Conservation (phyloP, 2,329 filamentous ascomycete species). For the Colletotrichum phormii region DNA sequence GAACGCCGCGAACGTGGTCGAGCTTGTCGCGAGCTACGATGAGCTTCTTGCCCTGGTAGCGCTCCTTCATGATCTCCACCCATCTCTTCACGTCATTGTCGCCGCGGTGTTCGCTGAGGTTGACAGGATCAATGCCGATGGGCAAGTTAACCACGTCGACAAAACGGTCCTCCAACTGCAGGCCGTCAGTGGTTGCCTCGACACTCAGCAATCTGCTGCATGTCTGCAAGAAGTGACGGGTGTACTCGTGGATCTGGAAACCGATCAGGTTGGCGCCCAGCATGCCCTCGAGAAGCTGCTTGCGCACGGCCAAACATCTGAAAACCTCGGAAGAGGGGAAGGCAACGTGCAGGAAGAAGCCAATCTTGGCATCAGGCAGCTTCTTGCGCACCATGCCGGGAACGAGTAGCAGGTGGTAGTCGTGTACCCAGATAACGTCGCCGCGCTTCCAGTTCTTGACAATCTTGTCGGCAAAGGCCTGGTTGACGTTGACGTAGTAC, state of each 20-base stretch:
- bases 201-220: conserved; percentile 92
- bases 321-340: conserved; percentile 98
- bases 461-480: conserved; percentile 91
- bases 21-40: conserved; percentile 96
- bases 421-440: conserved; percentile 94
- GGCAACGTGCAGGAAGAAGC: conserved; percentile 94
- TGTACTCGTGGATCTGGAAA: conserved; percentile 94
- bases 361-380: conserved; percentile 92
- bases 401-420: conserved; percentile 92
- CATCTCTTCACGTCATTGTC: conserved; percentile 81
- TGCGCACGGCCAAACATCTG: conserved; percentile 87
- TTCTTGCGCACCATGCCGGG: conserved; percentile 91
- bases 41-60: conserved; percentile 88
- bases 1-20: conserved; percentile 89
- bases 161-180: conserved; percentile 93
- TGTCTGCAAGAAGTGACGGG: conserved; percentile 93
- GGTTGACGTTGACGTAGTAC: conserved; percentile 92
- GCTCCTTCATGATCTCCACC: conserved; percentile 83
- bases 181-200: conserved; percentile 87
- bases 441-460: conserved; percentile 93
- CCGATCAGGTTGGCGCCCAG: conserved; percentile 92
- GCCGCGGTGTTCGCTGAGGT: conserved; percentile 76
- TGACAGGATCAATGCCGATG: conserved; percentile 90
- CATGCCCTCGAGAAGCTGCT: conserved; percentile 90
- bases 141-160: conserved; percentile 87